These are phyloP conservation scores for Phytophthora podocarpi DNA, from an alignment of 352 stramenopile genomes.

Conservation along the genomic window DNA sequence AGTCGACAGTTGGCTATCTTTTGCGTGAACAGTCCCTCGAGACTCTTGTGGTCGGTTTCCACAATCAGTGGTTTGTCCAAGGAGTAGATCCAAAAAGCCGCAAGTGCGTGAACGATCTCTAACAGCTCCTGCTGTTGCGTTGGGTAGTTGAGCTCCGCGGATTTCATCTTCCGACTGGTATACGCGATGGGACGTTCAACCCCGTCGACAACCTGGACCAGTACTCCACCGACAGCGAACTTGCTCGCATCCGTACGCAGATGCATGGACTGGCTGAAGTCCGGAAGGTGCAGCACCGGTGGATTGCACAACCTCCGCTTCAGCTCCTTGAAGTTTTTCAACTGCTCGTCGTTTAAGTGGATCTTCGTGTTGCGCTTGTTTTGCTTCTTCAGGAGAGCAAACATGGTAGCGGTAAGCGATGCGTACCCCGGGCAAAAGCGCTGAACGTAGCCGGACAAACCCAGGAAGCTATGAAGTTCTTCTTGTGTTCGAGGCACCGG, in stretches of 20 bases:
- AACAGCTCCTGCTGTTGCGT: slow-evolving; percentile 5
- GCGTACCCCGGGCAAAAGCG: background rate
- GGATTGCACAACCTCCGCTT: background rate
- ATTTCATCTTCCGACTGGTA: no score
- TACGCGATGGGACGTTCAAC: slow-evolving; percentile 2
- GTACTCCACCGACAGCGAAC: slow-evolving; percentile 1
- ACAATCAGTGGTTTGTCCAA: slow-evolving; percentile 4
- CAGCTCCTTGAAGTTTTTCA: slow-evolving; percentile 6
- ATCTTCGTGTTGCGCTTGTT: slow-evolving; percentile 5
- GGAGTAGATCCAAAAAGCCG: background rate
- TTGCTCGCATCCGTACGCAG: slow-evolving; percentile 6
- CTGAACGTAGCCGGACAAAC: no score
- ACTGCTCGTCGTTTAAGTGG: background rate
- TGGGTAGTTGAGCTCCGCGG: no score
- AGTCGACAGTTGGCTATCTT: slow-evolving; percentile 6
- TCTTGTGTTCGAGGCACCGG: no score
- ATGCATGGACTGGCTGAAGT: slow-evolving; percentile 2
- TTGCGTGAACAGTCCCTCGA: no score
- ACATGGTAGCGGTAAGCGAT: background rate
- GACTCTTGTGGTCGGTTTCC: slow-evolving; percentile 10
- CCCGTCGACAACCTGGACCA: slow-evolving; percentile 7
- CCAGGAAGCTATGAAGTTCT: no score
- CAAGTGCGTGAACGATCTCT: background rate
- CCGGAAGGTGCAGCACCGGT: background rate
- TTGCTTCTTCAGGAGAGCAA: background rate